phyloP scores from a whole-genome alignment of 2,329 filamentous ascomycete species.

The Fusarium penzigii region DNA sequence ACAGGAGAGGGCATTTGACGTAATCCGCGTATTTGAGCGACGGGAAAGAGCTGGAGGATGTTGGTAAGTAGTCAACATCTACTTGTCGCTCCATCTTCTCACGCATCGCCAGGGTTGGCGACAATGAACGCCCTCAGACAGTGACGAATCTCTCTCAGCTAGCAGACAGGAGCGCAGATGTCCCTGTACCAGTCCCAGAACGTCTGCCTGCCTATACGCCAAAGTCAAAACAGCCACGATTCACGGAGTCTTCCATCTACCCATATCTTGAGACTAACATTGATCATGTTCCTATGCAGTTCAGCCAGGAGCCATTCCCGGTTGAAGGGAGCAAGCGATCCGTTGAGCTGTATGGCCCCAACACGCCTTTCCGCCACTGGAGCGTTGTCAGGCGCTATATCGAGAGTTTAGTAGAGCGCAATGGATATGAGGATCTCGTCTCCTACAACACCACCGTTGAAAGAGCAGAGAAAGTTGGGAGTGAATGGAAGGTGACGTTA shows the following conservation, averaged over 20 bases:
- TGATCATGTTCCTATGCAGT: slow-evolving; percentile 58
- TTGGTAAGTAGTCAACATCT: slow-evolving; percentile 46
- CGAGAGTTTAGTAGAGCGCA: slow-evolving; percentile 50
- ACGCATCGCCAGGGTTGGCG: slow-evolving; percentile 41
- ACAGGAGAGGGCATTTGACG: slow-evolving; percentile 58
- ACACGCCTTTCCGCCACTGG: slow-evolving; percentile 64
- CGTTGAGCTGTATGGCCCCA: slow-evolving; percentile 47
- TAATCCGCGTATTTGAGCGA: slow-evolving; percentile 62
- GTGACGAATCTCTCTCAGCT: slow-evolving; percentile 48
- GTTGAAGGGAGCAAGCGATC: slow-evolving; percentile 32
- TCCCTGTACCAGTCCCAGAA: slow-evolving; percentile 46
- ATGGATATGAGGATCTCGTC: slow-evolving; percentile 53
- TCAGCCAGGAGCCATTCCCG: slow-evolving; percentile 56
- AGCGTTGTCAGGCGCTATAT: slow-evolving; percentile 57
- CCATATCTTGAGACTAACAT: slow-evolving; percentile 66
- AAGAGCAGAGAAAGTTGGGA: slow-evolving; percentile 48
- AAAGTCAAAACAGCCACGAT: slow-evolving; percentile 46
- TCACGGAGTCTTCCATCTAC: slow-evolving; percentile 60
- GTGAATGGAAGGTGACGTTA: slow-evolving; percentile 55
- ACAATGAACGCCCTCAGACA: slow-evolving; percentile 37
- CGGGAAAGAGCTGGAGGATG: slow-evolving; percentile 59
- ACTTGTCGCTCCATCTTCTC: background rate
- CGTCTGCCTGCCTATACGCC: slow-evolving; percentile 48
- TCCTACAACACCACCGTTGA: slow-evolving; percentile 63
- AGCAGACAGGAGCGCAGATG: slow-evolving; percentile 50